phyloP scores from a whole-genome alignment of 2,329 filamentous ascomycete species.

The Phyllachora maydis region DNA sequence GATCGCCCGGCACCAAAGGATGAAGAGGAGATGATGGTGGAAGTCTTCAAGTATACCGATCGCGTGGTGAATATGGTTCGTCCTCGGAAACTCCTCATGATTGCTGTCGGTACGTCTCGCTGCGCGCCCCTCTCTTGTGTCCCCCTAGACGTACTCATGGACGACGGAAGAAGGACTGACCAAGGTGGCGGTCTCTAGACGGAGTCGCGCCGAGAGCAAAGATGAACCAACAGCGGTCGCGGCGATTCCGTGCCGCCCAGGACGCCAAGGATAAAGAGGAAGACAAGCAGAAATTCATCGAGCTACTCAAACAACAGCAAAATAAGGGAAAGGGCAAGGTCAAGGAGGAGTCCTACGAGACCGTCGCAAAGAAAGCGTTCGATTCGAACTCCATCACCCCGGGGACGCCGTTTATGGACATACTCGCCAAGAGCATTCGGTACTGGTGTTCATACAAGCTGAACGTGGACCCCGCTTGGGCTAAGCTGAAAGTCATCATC shows the following conservation, averaged over 20 bases:
- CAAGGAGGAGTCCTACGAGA: conserved; percentile 38
- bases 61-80: conserved; percentile 97
- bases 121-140: conserved; percentile 3
- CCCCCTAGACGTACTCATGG: not conserved
- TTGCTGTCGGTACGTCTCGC: conserved; percentile 79
- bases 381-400: conserved; percentile 78
- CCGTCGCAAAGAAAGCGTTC: conserved; percentile 70
- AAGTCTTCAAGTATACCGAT: conserved; percentile 97
- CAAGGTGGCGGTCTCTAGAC: conserved; percentile 30
- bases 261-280: conserved; percentile 88
- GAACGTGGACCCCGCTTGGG: conserved; percentile 91
- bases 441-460: conserved; percentile 98
- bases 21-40: conserved; percentile 98
- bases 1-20: conserved; percentile 77
- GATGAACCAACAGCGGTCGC: conserved; percentile 97
- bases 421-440: conserved; percentile 69
- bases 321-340: conserved; percentile 41
- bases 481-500: conserved; percentile 90
- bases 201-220: conserved; percentile 94
- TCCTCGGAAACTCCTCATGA: conserved; percentile 88
- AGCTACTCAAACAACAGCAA: conserved; percentile 64
- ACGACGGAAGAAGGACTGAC: too few species aligned
- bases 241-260: conserved; percentile 83
- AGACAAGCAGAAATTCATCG: conserved; percentile 74
- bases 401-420: conserved; percentile 97